phyloP scores from a whole-genome alignment of 495 filamentous ascomycete species.

The Penicillium coprophilum region DNA sequence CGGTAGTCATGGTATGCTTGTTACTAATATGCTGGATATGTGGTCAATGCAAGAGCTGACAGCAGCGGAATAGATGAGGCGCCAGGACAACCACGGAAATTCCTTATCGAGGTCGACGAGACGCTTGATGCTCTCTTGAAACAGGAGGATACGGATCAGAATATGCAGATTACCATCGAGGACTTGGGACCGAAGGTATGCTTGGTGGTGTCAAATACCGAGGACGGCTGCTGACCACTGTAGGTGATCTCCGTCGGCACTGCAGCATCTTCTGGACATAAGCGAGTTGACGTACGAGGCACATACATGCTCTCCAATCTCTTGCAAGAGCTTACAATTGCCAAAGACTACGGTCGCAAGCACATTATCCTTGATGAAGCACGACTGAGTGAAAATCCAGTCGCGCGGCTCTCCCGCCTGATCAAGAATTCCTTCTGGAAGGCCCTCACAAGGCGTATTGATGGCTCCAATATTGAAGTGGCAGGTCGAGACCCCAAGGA shows the following conservation, averaged over 20 bases:
- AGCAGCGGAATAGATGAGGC: conserved; percentile 46
- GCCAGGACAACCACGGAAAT: conserved; percentile 57
- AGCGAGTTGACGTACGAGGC: conserved; percentile 80
- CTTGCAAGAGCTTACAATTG: conserved; percentile 87
- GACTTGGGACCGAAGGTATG: conserved; percentile 87
- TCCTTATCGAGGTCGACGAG: conserved; percentile 73
- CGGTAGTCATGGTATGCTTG: conserved; percentile 49
- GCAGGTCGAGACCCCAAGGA: conserved; percentile 88
- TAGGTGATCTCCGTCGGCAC: conserved; percentile 80
- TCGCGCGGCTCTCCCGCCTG: conserved; percentile 77
- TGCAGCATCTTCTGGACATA: conserved; percentile 79
- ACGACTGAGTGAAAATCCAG: conserved; percentile 87
- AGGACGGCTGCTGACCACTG: conserved; percentile 1
- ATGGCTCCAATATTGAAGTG: conserved; percentile 80
- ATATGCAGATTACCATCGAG: conserved; percentile 96
- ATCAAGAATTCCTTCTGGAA: conserved; percentile 90
- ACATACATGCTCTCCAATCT: conserved; percentile 96
- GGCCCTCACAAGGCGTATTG: conserved; percentile 81
- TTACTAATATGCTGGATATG: neutral
- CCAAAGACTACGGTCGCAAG: conserved; percentile 79
- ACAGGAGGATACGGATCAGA: conserved; percentile 85
- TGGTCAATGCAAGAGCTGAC: conserved; percentile 10
- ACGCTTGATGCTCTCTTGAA: conserved; percentile 70
- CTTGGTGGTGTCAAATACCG: conserved; percentile 1
- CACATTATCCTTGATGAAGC: conserved; percentile 84